phyloP scores from a whole-genome alignment of 805 yeast genomes.

The Helenozyma rhizophorensis region DNA sequence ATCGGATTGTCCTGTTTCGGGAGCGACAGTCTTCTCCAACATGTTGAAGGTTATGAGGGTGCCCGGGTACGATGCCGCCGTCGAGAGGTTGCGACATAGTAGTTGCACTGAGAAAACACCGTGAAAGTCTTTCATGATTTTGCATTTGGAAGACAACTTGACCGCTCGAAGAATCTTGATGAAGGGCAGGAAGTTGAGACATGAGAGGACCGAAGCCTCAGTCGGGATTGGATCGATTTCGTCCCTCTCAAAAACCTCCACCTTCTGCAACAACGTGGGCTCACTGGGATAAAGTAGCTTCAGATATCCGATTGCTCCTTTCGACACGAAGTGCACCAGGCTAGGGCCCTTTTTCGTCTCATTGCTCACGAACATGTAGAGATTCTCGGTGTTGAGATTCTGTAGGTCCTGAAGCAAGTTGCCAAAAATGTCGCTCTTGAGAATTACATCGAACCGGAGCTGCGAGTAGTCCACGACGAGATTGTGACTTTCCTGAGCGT shows the following conservation, averaged over 20 bases:
- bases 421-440: conserved; percentile 35
- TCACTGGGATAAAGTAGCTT: conserved; percentile 64
- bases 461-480: conserved; percentile 26
- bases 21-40: conserved; percentile 25
- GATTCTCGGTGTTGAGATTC: conserved; percentile 32
- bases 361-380: conserved; percentile 27
- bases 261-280: conserved; percentile 55
- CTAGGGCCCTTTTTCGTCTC: conserved; percentile 11
- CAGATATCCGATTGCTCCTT: conserved; percentile 70
- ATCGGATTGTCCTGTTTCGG: conserved; percentile 11
- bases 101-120: conserved; percentile 38
- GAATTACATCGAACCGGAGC: conserved; percentile 32
- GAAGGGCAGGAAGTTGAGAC: conserved; percentile 31
- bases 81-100: conserved; percentile 28
- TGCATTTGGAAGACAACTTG: conserved; percentile 36
- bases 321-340: conserved; percentile 55
- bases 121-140: conserved; percentile 30
- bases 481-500: conserved; percentile 10
- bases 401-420: conserved; percentile 33
- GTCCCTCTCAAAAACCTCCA: conserved; percentile 31
- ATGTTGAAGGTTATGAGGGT: conserved; percentile 37
- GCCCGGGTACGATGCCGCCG: conserved; percentile 27
- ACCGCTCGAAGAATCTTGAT: conserved; percentile 32
- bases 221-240: conserved; percentile 9
- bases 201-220: conserved; percentile 21